Evolutionary conservation across 2,329 filamentous ascomycete genomes (phyloP), one percentile per base, ranked within the genome.

Genomic region (Aureobasidium zeae): DNA sequence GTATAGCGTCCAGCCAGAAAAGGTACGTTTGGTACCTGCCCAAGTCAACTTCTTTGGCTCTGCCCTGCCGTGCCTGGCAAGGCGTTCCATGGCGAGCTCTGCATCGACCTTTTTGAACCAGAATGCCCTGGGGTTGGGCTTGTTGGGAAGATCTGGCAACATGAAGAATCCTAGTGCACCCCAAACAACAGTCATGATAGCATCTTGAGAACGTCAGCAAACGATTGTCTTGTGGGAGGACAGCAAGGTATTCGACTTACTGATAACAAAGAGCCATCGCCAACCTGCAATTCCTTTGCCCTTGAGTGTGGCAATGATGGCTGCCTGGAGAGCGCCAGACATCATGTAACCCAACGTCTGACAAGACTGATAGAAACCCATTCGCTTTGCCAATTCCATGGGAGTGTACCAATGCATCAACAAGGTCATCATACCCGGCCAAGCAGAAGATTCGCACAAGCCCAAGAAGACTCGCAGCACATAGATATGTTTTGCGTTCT

Each of bases 1-100:
- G 48, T 71, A 71, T 0, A 67, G 58, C 1, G 67, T 59, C 68
- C 68, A 70, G 36, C 58, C 60, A 0, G 52, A 55, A 39, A 70
- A 64, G 0, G 68, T 68, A 6, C 69, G 62, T 51, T 63, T 66
- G 21, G 63, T 61, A 32, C 63, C 63, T 1, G 57, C 62, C 65
- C 64, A 68, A 2, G 61, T 65, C 48, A 71, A 65, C 25, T 57
- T 61, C 55, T 67, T 69, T 0, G 67, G 63, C 44, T 71, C 68
- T 7, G 66, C 63, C 17, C 68, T 63, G 5, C 63, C 63, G 47
- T 71, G 59, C 0, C 68, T 61, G 30, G 62, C 60, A 1, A 72
- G 55, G 3, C 69, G 58, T 21, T 63, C 60, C 55, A 68, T 63
- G 0, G 68, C 66, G 30, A 71, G 56, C 31, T 60, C 57, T 4